Evolutionary conservation across 192 early-diverging fungal genomes (phyloP).

Genomic region (Coemansia sp.): DNA sequence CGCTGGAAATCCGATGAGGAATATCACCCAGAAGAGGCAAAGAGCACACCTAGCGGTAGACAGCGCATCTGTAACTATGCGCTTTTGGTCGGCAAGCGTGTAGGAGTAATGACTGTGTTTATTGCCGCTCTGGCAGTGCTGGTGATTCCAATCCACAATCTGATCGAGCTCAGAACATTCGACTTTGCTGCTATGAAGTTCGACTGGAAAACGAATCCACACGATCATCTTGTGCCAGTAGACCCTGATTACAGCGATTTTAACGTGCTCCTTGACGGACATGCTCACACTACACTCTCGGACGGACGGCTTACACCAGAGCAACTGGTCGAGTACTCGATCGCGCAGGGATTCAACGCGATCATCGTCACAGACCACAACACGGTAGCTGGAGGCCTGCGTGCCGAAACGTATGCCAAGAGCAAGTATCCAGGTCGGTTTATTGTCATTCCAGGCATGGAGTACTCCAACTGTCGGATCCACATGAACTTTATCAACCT

Average conservation of each 20-base stretch:
- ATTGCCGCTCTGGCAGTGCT: slow-evolving; percentile 16
- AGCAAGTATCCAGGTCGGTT: slow-evolving; percentile 58
- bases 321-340: slow-evolving; percentile 66
- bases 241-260: slow-evolving; percentile 37
- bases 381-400: slow-evolving; percentile 63
- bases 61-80: background rate
- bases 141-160: slow-evolving; percentile 20
- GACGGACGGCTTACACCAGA: slow-evolving; percentile 64
- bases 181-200: slow-evolving; percentile 25
- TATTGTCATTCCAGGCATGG: slow-evolving; percentile 69
- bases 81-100: slow-evolving; percentile 10
- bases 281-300: slow-evolving; percentile 65
- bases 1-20: no score
- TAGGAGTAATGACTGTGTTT: slow-evolving; percentile 14
- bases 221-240: slow-evolving; percentile 24
- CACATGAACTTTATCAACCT: slow-evolving; percentile 75
- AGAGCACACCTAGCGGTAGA: background rate
- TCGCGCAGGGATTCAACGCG: slow-evolving; percentile 73
- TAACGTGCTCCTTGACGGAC: slow-evolving; percentile 66
- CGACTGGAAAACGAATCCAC: slow-evolving; percentile 31
- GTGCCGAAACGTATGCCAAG: slow-evolving; percentile 61
- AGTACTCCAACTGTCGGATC: slow-evolving; percentile 70
- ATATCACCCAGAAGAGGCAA: background rate
- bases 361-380: slow-evolving; percentile 75
- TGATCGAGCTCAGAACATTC: slow-evolving; percentile 13